Percentiles rank a stretch among this genome's conserved stretches.
Conservation (phyloP, 495 filamentous ascomycete species). For the Cetradonia linearis region DNA sequence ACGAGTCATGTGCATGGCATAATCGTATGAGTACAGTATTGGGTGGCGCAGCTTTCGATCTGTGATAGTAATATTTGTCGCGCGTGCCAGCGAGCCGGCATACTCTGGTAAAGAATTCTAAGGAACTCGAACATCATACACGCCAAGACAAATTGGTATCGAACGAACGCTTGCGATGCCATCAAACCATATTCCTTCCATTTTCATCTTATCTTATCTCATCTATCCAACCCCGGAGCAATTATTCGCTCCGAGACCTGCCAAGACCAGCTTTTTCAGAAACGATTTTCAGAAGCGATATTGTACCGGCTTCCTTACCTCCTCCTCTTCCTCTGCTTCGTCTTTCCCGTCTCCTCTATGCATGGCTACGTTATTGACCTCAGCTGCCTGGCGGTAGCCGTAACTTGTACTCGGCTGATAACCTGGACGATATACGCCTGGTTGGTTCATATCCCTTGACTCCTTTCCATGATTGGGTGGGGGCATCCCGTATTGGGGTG, state of each 20-base stretch:
- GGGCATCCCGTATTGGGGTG: constrained; percentile 15
- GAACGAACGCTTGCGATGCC: constrained; percentile 7
- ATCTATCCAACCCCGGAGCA: background rate
- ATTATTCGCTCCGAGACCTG: background rate
- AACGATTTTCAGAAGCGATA: constrained; percentile 22
- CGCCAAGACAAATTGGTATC: constrained; percentile 9
- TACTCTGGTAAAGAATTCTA: background rate
- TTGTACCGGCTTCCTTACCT: constrained; percentile 10
- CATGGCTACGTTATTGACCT: constrained; percentile 3
- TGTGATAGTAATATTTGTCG: background rate
- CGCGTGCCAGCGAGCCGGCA: background rate
- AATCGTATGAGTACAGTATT: background rate
- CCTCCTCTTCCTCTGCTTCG: constrained; percentile 8
- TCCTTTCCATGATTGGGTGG: constrained; percentile 10
- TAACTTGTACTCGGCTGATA: constrained; percentile 16
- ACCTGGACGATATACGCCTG: constrained; percentile 2
- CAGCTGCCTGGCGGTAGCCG: constrained; percentile 3
- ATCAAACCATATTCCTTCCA: background rate
- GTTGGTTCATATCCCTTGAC: constrained; percentile 1
- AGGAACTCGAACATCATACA: background rate
- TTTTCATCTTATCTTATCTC: background rate
- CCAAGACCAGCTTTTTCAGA: constrained; percentile 1
- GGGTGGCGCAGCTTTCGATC: background rate
- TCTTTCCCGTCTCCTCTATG: constrained; percentile 1
- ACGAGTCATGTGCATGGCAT: background rate